Evolutionary conservation across 129 eudicot species (phyloP), one percentile per base, ranked within the genome.

Genomic region (Arctium minus): DNA sequence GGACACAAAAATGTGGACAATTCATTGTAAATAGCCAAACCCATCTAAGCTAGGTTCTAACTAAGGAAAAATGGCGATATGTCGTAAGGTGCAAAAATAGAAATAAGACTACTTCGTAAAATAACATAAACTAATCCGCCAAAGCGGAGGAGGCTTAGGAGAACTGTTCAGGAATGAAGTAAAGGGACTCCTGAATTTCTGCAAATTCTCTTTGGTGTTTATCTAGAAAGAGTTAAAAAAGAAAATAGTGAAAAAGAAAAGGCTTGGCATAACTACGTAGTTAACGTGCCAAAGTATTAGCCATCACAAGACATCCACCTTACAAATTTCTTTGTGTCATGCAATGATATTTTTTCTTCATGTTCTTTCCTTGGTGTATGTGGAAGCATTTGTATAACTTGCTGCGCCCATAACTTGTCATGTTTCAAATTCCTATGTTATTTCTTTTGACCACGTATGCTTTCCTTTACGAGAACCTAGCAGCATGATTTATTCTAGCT

Each of bases 11-110:
- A 56, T 50, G 18, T 60, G 27, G 27, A 60, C n/a, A 60, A 60
- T 60, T 29, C 30, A 60, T 29, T 44, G 39, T 44, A 75, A 17
- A 30, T 46, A 44, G n/a, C 65, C 77, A 80, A 32, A 17, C 6
- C 32, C 48, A 80, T 69, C 83, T 48, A 80, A 48, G 77, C 35
- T 46, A 46, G 76, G 65, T 70, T 70, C 27, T 31, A 79, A 80
- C 70, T 42, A 70, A 46, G 30, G 75, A 13, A 70, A 80, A 80
- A 32, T 80, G 53, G 27, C 33, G 48, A 69, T 30, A 69, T 44
- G 75, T 44, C 44, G 32, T 10, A 40, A 79, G 75, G 29, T 37
- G 13, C 62, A 78, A 38, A 36, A 10, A 64, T 38, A 22, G 60
- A 22, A 62, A 37, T 40, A 78, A 11, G 74, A 3, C 74, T 65